A percentile compares a stretch with the other conserved stretches of the same genome.
Evolutionary conservation across 1,284 basidiomycete species (phyloP).

Genomic region (Ceratobasidium sp.): DNA sequence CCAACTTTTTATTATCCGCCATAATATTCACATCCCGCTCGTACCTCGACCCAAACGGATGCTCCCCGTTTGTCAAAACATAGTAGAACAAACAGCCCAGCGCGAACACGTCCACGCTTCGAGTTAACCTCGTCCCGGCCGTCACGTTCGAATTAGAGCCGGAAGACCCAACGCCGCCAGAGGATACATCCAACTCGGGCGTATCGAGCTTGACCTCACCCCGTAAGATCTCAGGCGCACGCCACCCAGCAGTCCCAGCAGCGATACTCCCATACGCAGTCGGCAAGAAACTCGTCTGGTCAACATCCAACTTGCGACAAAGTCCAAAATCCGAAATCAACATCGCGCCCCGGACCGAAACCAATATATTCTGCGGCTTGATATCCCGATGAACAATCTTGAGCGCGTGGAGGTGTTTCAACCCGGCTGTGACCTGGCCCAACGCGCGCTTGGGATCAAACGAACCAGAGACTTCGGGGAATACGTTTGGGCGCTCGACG

Average conservation of each 20-base stretch:
- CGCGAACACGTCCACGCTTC: constrained; percentile 95
- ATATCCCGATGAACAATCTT: constrained; percentile 99
- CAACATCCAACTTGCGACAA: constrained; percentile 91
- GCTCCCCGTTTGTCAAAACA: constrained; percentile 86
- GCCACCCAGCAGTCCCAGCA: constrained; percentile 94
- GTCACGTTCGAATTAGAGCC: not conserved
- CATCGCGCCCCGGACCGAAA: constrained; percentile 79
- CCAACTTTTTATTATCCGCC: constrained; percentile 79
- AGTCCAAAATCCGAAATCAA: constrained; percentile 96
- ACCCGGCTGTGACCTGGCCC: constrained; percentile 87
- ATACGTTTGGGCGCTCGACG: constrained; percentile 84
- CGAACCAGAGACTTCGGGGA: constrained; percentile 74
- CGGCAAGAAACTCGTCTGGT: constrained; percentile 92
- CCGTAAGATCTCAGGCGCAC: constrained; percentile 92
- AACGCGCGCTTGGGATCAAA: constrained; percentile 93
- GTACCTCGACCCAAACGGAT: constrained; percentile 92
- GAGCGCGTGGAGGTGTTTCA: constrained; percentile 92
- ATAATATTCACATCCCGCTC: constrained; percentile 94
- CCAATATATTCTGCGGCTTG: constrained; percentile 97
- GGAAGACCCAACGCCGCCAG: constrained; percentile 33
- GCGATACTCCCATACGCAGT: constrained; percentile 67
- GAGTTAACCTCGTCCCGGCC: constrained; percentile 78
- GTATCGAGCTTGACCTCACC: constrained; percentile 94
- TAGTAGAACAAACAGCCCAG: constrained; percentile 95
- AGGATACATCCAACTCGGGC: constrained; percentile 65